Base-by-base conservation (phyloP, 2,329 filamentous ascomycete genomes). In the Bipolaris sorokiniana region DNA sequence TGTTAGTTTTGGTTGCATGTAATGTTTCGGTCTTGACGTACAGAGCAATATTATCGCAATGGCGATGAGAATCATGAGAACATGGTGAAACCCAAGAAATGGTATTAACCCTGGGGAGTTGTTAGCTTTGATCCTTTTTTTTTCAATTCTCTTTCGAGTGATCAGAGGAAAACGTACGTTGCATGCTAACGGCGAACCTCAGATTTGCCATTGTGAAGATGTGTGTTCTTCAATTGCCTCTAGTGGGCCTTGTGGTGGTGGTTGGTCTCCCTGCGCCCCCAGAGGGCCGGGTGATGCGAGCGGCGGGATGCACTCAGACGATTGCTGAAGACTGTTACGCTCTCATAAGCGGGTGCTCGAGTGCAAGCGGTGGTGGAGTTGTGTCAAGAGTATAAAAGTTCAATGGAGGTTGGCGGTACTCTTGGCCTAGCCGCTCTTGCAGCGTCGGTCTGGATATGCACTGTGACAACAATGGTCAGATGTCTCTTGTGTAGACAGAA, bases 21-120 rank as follows among this genome's bases (percentile, higher is more conserved):
- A 7, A 15, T 42, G 16, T 34, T 40, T 45, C 23, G 20, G 33
- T 54, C 42, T 48, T n/a, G 31, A 84, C 92, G 81, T 83, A 97
- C 93, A 98, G 66, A 99, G 84, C 75, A 99, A 82, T 77, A 99
- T 96, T 72, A 99, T 97, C 44, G 93, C 87, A 57, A 97, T 82
- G 54, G 91, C 93, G 73, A 99, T 97, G 66, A 99, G 81, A 69
- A 99, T 92, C 95, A 99, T 99, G 77, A 99, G 86, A 65, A 98
- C 90, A 86, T 99, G 86, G 73, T 89, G 86, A 86, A 87, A 88
- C 61, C 86, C 86, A 64, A 88, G 79, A 74, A 86, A 82, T 58
- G 85, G 84, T 76, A 88, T 79, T 69, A 87, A 79, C 69, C 84
- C 83, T 85, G 54, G 49, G 40, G 28, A n/a, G 22, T 7, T 53